phyloP scores from a whole-genome alignment of 2,329 filamentous ascomycete species.

The Pseudocercospora pini-densiflorae region DNA sequence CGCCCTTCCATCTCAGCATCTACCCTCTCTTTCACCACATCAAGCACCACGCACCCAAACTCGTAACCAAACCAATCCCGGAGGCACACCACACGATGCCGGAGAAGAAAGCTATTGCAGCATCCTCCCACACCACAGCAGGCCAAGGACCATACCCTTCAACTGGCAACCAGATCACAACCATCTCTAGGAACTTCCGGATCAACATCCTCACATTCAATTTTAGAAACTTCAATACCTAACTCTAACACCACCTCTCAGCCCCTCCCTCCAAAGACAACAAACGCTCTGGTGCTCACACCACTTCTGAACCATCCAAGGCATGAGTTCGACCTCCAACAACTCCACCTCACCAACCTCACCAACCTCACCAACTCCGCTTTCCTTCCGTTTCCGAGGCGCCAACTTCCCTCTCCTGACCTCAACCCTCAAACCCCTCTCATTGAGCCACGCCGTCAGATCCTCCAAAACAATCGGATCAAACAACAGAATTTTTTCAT shows the following conservation, averaged over 20 bases:
- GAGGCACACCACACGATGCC: too few species aligned
- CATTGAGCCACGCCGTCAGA: slow-evolving; percentile 79
- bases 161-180: too few species aligned
- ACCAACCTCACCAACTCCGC: slow-evolving; percentile 45
- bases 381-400: slow-evolving; percentile 45
- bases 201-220: too few species aligned
- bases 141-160: too few species aligned
- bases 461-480: slow-evolving; percentile 91
- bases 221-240: slow-evolving; percentile 29
- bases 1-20: too few species aligned
- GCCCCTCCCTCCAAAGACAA: slow-evolving; percentile 70
- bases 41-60: too few species aligned
- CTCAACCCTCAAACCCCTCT: slow-evolving; percentile 33
- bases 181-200: too few species aligned
- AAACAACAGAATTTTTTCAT: slow-evolving; percentile 92
- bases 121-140: too few species aligned
- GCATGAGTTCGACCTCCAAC: slow-evolving; percentile 40
- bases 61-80: too few species aligned
- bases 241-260: slow-evolving; percentile 42
- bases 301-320: slow-evolving; percentile 79
- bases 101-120: too few species aligned
- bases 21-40: too few species aligned
- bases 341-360: slow-evolving; percentile 58
- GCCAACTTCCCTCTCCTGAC: slow-evolving; percentile 21
- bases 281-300: slow-evolving; percentile 87